A percentile compares a stretch with the other conserved stretches of the same genome.
Evolutionary conservation across 768 basidiomycete genomes (phyloP).

Genomic region (Floccularia luteovirens): DNA sequence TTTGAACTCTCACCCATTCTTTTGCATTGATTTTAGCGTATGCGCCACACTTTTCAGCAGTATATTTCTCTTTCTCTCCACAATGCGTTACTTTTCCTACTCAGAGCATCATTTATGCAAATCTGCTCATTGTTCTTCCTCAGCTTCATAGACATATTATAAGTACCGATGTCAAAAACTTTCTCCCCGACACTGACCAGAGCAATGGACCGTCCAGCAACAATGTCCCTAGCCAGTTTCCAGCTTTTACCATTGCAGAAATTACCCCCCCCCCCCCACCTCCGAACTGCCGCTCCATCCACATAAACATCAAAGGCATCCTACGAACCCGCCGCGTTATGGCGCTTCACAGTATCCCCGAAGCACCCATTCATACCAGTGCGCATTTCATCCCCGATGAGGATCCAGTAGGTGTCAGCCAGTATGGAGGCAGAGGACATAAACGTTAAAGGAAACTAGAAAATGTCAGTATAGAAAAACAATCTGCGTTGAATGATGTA

Average conservation of each 20-base stretch:
- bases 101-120: constrained; percentile 52
- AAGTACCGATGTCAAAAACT: not conserved
- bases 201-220: not conserved
- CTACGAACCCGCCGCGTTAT: constrained; percentile 27
- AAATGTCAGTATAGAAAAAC: constrained; percentile 13
- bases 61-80: constrained; percentile 39
- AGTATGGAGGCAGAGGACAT: too few relatives aligned
- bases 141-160: not conserved
- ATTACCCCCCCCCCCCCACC: too few relatives aligned
- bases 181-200: not conserved
- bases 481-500: constrained; percentile 30
- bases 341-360: constrained; percentile 52
- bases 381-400: not conserved
- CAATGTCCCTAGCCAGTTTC: not conserved
- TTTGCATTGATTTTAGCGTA: too few relatives aligned
- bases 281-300: not conserved
- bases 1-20: too few relatives aligned
- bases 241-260: not conserved
- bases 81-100: constrained; percentile 51
- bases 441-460: constrained; percentile 14
- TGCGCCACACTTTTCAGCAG: too few relatives aligned
- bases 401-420: not conserved
- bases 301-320: not conserved
- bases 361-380: not conserved
- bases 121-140: constrained; percentile 35